A percentile compares a stretch with the other conserved stretches of the same genome.
Evolutionary conservation across 2,329 filamentous ascomycete species (phyloP).

Genomic region (Fusarium sp.): DNA sequence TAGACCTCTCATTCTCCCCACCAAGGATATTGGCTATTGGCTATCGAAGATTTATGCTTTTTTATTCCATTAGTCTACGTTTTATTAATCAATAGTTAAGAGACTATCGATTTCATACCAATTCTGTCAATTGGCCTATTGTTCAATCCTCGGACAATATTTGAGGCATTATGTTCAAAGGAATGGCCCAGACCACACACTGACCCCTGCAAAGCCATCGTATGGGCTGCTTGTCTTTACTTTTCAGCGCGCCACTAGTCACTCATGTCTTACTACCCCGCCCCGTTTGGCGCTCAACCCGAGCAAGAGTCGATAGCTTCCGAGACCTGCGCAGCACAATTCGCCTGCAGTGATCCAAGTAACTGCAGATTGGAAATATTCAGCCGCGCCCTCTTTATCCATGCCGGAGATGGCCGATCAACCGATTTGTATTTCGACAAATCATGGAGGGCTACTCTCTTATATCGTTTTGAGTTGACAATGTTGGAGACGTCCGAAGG

Average conservation of each 20-base stretch:
- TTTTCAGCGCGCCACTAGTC: neutral
- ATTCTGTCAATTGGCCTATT: too few species aligned
- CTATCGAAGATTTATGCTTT: rapidly evolving
- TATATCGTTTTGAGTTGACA: too few species aligned
- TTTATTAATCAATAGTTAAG: rapidly evolving
- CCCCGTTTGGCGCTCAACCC: neutral
- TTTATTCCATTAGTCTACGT: neutral
- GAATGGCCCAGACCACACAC: neutral
- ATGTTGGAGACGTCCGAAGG: too few species aligned
- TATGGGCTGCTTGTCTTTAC: neutral
- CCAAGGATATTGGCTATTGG: rapidly evolving
- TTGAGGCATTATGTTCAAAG: neutral
- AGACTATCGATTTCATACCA: rapidly evolving
- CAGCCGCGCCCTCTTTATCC: too few species aligned
- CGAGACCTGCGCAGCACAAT: neutral
- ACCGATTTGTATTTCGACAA: too few species aligned
- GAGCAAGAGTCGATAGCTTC: rapidly evolving
- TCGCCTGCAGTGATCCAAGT: neutral
- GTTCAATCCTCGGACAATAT: neutral
- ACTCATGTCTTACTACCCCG: neutral
- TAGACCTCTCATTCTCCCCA: neutral
- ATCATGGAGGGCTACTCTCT: neutral
- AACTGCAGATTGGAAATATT: too few species aligned
- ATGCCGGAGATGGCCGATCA: too few species aligned
- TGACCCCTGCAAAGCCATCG: neutral